phyloP scores from a whole-genome alignment of 2,329 filamentous ascomycete species.

The Botrytis aclada region DNA sequence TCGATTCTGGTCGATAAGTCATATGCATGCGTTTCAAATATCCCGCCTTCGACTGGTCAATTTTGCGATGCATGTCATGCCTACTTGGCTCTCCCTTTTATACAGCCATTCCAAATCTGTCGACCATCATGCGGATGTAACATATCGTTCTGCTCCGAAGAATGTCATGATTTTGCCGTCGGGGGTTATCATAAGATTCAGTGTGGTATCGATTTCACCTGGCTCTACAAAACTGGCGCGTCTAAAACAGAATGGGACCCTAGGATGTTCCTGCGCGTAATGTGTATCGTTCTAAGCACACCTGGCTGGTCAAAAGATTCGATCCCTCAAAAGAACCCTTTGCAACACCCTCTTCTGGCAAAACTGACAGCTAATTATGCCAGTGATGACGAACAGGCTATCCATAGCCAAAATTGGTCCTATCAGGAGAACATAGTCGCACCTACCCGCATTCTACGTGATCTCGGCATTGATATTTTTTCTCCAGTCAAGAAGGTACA shows the following conservation, averaged over 20 bases:
- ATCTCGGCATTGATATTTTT: slow-evolving; percentile 33
- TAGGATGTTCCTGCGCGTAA: slow-evolving; percentile 28
- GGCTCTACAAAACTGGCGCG: slow-evolving; percentile 24
- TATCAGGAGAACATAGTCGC: slow-evolving; percentile 32
- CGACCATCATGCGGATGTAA: slow-evolving; percentile 27
- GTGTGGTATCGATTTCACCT: slow-evolving; percentile 30
- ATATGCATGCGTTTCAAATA: slow-evolving; percentile 23
- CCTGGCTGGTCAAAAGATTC: slow-evolving; percentile 1
- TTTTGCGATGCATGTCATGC: slow-evolving; percentile 35
- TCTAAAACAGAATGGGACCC: slow-evolving; percentile 23
- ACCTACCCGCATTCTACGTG: slow-evolving; percentile 27
- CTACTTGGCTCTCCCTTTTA: slow-evolving; percentile 23
- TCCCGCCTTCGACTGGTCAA: slow-evolving; percentile 19
- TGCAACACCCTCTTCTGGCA: slow-evolving; percentile 29
- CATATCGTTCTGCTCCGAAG: slow-evolving; percentile 30
- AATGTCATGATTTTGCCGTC: slow-evolving; percentile 26
- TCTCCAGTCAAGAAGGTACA: not conserved
- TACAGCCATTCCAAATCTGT: not conserved
- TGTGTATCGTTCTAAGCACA: slow-evolving; percentile 29
- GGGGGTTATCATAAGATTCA: slow-evolving; percentile 30
- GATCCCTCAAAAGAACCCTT: slow-evolving; percentile 21
- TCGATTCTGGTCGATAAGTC: slow-evolving; percentile 29
- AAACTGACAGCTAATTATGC: slow-evolving; percentile 32
- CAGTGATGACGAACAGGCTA: slow-evolving; percentile 1
- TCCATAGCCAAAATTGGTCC: slow-evolving; percentile 23